A percentile compares a stretch with the other conserved stretches of the same genome.
Evolutionary conservation across 2,329 filamentous ascomycete genomes (phyloP).

Genomic region (Paecilomyces niveus): DNA sequence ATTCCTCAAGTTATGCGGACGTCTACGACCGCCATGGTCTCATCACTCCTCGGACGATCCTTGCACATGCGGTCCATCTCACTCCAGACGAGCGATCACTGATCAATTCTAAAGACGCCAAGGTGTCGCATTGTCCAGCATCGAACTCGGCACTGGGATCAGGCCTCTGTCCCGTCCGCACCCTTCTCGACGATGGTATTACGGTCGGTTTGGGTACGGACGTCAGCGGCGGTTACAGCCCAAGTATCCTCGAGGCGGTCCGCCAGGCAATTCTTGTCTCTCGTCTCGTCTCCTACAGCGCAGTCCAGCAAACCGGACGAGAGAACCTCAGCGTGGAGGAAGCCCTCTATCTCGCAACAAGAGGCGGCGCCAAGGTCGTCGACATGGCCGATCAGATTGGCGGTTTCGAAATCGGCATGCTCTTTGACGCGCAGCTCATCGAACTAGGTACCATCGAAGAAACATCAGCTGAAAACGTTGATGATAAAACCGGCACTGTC

Average conservation of each 20-base stretch:
- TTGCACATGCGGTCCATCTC: conserved; percentile 81
- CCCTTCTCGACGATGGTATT: conserved; percentile 66
- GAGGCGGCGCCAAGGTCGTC: conserved; percentile 77
- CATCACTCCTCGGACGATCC: conserved; percentile 64
- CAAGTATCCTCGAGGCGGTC: conserved; percentile 74
- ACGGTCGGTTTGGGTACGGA: conserved; percentile 85
- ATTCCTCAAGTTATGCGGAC: conserved; percentile 56
- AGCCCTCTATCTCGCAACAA: conserved; percentile 75
- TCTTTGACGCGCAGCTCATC: conserved; percentile 86
- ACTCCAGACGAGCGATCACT: conserved; percentile 58
- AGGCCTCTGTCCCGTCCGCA: conserved; percentile 68
- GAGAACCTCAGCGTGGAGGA: conserved; percentile 77
- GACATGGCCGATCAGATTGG: conserved; percentile 67
- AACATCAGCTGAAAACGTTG: conserved; percentile 21
- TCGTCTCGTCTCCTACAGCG: conserved; percentile 48
- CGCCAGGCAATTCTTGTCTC: conserved; percentile 74
- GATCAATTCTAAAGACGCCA: conserved; percentile 54
- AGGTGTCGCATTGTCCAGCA: conserved; percentile 79
- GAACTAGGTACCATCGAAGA: conserved; percentile 42
- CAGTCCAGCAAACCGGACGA: conserved; percentile 33
- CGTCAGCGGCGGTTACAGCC: conserved; percentile 78
- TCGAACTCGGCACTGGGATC: conserved; percentile 78
- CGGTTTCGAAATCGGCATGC: conserved; percentile 75
- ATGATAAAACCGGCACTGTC: conserved; percentile 43
- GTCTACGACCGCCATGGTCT: conserved; percentile 72